A percentile compares a stretch with the other conserved stretches of the same genome.
Conservation (phyloP, 2,329 filamentous ascomycete species). For the Fusarium sp. region DNA sequence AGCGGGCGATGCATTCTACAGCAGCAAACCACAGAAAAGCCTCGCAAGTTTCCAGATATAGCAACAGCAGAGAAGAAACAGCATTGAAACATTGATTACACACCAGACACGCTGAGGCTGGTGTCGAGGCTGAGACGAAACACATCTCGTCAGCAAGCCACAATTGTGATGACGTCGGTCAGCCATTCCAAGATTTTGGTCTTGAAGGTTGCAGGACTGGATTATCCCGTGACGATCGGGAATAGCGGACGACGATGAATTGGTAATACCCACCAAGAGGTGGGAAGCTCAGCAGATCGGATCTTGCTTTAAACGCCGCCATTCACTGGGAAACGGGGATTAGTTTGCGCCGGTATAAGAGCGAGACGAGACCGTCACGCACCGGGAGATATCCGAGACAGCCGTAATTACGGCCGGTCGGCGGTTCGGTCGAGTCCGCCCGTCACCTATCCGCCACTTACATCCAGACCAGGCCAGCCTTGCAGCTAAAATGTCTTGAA, state of each 20-base stretch:
- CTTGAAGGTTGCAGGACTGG: slow-evolving; percentile 1
- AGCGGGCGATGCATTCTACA: slow-evolving; percentile 20
- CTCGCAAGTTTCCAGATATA: slow-evolving; percentile 29
- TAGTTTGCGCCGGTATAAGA: slow-evolving; percentile 10
- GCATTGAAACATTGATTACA: background rate
- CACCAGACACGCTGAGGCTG: slow-evolving; percentile 23
- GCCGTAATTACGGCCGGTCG: slow-evolving; percentile 49
- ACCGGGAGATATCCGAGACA: slow-evolving; percentile 40
- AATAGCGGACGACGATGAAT: slow-evolving; percentile 20
- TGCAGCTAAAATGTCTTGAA: background rate
- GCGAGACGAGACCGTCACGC: slow-evolving; percentile 5
- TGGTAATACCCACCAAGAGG: slow-evolving; percentile 27
- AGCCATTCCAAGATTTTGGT: slow-evolving; percentile 12
- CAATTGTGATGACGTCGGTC: slow-evolving; percentile 35
- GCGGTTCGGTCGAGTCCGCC: slow-evolving; percentile 34
- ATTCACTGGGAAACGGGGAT: background rate
- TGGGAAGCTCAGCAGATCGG: slow-evolving; percentile 3
- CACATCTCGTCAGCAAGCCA: slow-evolving; percentile 32
- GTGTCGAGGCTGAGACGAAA: slow-evolving; percentile 37
- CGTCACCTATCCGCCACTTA: slow-evolving; percentile 30
- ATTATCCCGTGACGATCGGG: slow-evolving; percentile 29
- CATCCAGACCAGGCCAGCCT: background rate
- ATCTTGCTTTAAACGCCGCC: slow-evolving; percentile 29
- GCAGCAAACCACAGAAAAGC: slow-evolving; percentile 4
- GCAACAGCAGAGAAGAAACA: slow-evolving; percentile 15